These are phyloP conservation scores for Colletotrichum higginsianum DNA, from an alignment of 2,329 filamentous ascomycete genomes.

Conservation along the genomic window DNA sequence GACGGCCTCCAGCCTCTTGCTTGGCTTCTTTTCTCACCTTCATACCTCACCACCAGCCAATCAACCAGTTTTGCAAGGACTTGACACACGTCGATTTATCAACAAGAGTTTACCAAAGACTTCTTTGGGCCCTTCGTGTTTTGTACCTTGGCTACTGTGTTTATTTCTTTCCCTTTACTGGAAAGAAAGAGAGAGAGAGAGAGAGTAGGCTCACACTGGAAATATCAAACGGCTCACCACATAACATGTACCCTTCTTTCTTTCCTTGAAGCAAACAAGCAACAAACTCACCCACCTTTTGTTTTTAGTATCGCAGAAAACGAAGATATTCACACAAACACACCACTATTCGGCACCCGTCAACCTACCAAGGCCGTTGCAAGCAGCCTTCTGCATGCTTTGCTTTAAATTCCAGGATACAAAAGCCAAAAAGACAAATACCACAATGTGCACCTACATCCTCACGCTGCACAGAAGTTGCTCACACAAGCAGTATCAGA, in stretches of 20 bases:
- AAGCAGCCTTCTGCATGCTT: no score
- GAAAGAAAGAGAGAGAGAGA: background rate
- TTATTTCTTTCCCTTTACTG: background rate
- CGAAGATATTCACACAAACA: no score
- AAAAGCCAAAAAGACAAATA: background rate
- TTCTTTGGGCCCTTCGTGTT: background rate
- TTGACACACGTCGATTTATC: background rate
- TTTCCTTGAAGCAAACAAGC: background rate
- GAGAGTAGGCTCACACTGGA: background rate
- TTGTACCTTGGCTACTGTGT: background rate
- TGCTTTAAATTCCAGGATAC: no score
- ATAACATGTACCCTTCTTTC: background rate
- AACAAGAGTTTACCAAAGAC: no score
- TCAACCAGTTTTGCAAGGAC: no score
- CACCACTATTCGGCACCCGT: no score
- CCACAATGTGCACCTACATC: slow-evolving; percentile 52
- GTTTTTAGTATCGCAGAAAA: background rate
- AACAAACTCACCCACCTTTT: background rate
- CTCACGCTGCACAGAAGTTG: slow-evolving; percentile 49
- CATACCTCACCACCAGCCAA: no score
- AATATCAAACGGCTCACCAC: background rate
- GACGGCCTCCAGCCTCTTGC: no score
- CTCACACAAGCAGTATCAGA: slow-evolving; percentile 52
- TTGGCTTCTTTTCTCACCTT: background rate
- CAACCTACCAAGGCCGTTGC: no score